Conservation (phyloP, 495 filamentous ascomycete genomes). For the Achaetomiella virescens region DNA sequence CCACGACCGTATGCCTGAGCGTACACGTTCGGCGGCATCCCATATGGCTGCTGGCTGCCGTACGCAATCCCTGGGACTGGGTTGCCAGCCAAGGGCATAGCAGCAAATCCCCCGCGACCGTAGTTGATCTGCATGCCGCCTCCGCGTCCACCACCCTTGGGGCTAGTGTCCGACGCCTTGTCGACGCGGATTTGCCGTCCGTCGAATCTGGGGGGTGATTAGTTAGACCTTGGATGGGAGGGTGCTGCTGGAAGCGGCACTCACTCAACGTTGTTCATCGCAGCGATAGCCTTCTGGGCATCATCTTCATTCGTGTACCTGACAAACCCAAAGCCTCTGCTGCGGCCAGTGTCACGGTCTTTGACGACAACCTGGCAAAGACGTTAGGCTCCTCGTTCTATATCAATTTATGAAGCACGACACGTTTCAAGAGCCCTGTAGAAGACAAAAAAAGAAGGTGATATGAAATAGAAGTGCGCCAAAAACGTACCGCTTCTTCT, state of each 20-base stretch:
- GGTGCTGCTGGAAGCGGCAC: conserved; percentile 19
- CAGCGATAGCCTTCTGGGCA: conserved; percentile 69
- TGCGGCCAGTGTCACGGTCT: conserved; percentile 91
- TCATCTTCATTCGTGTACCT: conserved; percentile 76
- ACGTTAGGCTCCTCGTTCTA: no score
- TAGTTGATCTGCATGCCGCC: conserved; percentile 28
- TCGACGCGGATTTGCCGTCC: conserved; percentile 93
- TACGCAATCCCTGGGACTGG: conserved; percentile 28
- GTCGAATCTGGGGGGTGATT: conserved; percentile 65
- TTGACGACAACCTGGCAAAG: conserved; percentile 92
- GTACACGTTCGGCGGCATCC: conserved; percentile 24
- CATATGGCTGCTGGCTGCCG: conserved; percentile 32
- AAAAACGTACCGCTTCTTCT: conserved; percentile 82
- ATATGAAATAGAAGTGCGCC: conserved; percentile 16
- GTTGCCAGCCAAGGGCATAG: conserved; percentile 25
- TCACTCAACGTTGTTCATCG: conserved; percentile 94
- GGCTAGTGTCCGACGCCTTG: conserved; percentile 78
- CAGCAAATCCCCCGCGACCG: conserved; percentile 28
- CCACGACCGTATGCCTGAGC: conserved; percentile 27
- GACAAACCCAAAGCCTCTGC: conserved; percentile 96
- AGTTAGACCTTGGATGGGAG: conserved; percentile 2
- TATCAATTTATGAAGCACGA: background rate
- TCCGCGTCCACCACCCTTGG: conserved; percentile 50
- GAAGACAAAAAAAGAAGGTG: background rate
- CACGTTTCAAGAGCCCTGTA: background rate